Evolutionary conservation across 768 basidiomycete genomes (phyloP).

Genomic region (Lentinula sp.): DNA sequence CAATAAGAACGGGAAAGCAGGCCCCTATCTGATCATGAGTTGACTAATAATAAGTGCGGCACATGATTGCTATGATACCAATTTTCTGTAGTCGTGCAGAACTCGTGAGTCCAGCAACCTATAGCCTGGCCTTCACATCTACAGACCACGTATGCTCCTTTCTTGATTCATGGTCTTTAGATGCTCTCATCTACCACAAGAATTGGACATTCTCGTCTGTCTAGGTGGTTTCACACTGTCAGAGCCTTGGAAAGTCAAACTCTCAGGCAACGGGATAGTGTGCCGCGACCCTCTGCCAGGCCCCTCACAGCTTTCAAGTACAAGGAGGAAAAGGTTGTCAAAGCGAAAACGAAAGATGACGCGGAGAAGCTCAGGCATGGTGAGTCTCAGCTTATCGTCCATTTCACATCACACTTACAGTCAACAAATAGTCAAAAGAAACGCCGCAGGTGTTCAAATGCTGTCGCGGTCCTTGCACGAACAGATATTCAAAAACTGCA

Average conservation of each 20-base stretch:
- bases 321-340: constrained; percentile 5
- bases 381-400: neutral
- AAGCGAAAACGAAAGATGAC: neutral
- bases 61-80: too few relatives aligned
- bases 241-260: constrained; percentile 13
- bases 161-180: constrained; percentile 3
- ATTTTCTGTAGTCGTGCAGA: too few relatives aligned
- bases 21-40: too few relatives aligned
- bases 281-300: neutral
- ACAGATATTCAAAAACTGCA: constrained; percentile 73
- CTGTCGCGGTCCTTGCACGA: constrained; percentile 74
- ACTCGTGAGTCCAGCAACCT: too few relatives aligned
- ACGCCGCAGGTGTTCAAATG: constrained; percentile 90
- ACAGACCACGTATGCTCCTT: neutral
- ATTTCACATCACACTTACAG: neutral
- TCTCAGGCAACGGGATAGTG: constrained; percentile 12
- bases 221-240: constrained; percentile 25
- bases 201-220: constrained; percentile 19
- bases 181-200: constrained; percentile 5
- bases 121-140: neutral
- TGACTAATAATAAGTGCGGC: too few relatives aligned
- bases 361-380: constrained; percentile 5
- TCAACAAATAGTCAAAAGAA: constrained; percentile 51
- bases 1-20: too few relatives aligned
- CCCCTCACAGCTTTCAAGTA: constrained; percentile 1